phyloP scores from a whole-genome alignment of 306 rosid genomes.

The Sophora flavescens region DNA sequence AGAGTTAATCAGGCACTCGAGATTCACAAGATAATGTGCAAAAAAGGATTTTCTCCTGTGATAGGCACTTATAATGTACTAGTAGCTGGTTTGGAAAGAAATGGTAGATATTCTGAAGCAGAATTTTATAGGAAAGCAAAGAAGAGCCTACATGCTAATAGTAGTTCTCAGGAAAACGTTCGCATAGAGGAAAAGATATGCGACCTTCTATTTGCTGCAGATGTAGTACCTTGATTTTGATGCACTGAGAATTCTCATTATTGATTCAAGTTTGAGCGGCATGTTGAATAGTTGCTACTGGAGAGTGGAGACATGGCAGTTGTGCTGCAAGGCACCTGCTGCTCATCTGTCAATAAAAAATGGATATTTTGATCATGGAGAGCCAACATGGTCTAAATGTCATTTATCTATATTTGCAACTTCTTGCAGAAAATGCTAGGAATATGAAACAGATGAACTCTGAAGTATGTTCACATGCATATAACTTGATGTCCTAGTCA shows the following conservation, averaged over 20 bases:
- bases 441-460: slow-evolving; percentile 21
- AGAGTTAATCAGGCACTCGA: slow-evolving; percentile 69
- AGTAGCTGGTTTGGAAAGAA: slow-evolving; percentile 63
- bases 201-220: slow-evolving; percentile 67
- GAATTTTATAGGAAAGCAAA: slow-evolving; percentile 65
- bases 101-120: slow-evolving; percentile 66
- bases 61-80: slow-evolving; percentile 74
- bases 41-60: slow-evolving; percentile 59
- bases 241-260: slow-evolving; percentile 23
- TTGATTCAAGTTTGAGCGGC: slow-evolving; percentile 23
- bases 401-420: slow-evolving; percentile 17
- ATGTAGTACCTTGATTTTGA: slow-evolving; percentile 50
- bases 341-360: slow-evolving; percentile 24
- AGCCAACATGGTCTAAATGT: slow-evolving; percentile 30
- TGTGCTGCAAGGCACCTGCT: slow-evolving; percentile 35
- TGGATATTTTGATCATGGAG: slow-evolving; percentile 12
- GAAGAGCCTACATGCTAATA: slow-evolving; percentile 54
- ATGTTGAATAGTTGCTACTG: slow-evolving; percentile 7
- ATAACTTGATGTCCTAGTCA: slow-evolving; percentile 20
- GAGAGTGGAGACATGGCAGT: slow-evolving; percentile 29
- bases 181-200: slow-evolving; percentile 69
- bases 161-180: slow-evolving; percentile 45
- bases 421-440: slow-evolving; percentile 24
- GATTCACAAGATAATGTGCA: slow-evolving; percentile 62
- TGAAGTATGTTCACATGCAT: slow-evolving; percentile 12